phyloP scores from a whole-genome alignment of 768 basidiomycete species.

The Xanthoconium stramineum region DNA sequence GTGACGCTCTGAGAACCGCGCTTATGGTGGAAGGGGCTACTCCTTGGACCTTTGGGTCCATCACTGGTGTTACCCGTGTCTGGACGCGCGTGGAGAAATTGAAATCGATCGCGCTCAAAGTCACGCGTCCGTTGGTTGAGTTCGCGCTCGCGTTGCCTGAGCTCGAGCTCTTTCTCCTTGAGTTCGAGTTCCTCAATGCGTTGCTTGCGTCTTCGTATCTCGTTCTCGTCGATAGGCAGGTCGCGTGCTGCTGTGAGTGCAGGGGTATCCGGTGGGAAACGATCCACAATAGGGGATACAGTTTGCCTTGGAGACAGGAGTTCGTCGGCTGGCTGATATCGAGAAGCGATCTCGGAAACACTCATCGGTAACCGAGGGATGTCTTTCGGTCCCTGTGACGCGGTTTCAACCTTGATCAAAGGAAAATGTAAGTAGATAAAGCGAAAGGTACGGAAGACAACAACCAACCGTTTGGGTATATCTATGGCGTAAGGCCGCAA shows the following conservation, averaged over 20 bases:
- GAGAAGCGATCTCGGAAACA: conserved; percentile 60
- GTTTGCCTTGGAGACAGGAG: conserved; percentile 41
- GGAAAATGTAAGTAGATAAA: conserved; percentile 2
- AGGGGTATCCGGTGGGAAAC: conserved; percentile 27
- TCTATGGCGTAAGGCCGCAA: conserved; percentile 66
- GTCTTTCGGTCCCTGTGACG: conserved; percentile 57
- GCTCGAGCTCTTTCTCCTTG: conserved; percentile 51
- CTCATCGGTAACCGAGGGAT: conserved; percentile 61
- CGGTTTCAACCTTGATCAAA: conserved; percentile 42
- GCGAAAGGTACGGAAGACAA: not conserved
- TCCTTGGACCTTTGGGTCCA: conserved; percentile 26
- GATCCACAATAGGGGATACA: conserved; percentile 33
- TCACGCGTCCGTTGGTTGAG: conserved; percentile 52
- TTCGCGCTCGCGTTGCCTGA: conserved; percentile 53
- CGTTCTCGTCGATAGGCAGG: conserved; percentile 17
- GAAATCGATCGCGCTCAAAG: conserved; percentile 53
- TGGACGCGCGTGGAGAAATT: conserved; percentile 35
- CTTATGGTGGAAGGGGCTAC: conserved; percentile 24
- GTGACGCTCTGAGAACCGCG: conserved; percentile 30
- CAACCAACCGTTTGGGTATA: conserved; percentile 55
- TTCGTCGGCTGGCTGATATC: conserved; percentile 49
- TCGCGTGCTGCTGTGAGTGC: conserved; percentile 18
- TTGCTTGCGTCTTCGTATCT: conserved; percentile 34
- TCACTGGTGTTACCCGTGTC: conserved; percentile 28
- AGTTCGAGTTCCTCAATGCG: conserved; percentile 53